Percentiles rank a stretch among this genome's conserved stretches.
Conservation (phyloP, 208 protist species). For the Naegleria gruberi region DNA sequence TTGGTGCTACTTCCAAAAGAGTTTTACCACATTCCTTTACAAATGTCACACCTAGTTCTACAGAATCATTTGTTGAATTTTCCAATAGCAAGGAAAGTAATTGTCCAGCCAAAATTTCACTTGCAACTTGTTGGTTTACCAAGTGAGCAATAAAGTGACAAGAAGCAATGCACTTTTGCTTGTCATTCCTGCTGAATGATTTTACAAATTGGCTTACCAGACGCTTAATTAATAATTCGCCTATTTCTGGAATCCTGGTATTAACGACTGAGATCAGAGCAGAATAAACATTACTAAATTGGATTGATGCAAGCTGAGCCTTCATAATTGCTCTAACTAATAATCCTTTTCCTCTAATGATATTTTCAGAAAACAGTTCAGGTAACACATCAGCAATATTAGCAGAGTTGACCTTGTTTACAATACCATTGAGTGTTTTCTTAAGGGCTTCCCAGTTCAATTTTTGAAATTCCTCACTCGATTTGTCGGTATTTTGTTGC, state of each 20-base stretch:
- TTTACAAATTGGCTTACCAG: conserved; percentile 75
- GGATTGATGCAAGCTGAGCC: conserved; percentile 81
- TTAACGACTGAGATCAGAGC: conserved; percentile 90
- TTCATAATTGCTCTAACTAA: conserved; percentile 81
- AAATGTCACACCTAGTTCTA: conserved; percentile 78
- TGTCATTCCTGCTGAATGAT: conserved; percentile 76
- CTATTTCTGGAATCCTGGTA: conserved; percentile 90
- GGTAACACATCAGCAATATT: conserved; percentile 82
- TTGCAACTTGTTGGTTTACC: conserved; percentile 76
- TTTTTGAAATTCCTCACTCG: conserved; percentile 57
- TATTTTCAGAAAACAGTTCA: conserved; percentile 93
- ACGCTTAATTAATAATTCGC: conserved; percentile 81
- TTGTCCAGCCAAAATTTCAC: conserved; percentile 66
- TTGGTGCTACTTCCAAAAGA: conserved; percentile 32
- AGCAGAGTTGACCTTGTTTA: conserved; percentile 90
- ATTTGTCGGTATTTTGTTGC: conserved; percentile 8
- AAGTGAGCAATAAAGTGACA: conserved; percentile 77
- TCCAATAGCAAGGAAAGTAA: conserved; percentile 70
- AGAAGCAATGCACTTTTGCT: conserved; percentile 56
- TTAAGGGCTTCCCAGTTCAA: conserved; percentile 90
- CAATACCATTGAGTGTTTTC: conserved; percentile 90
- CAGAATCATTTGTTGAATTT: conserved; percentile 86
- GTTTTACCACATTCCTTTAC: conserved; percentile 55
- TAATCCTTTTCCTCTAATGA: conserved; percentile 91
- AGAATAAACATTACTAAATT: conserved; percentile 88